A percentile compares a stretch with the other conserved stretches of the same genome.
Evolutionary conservation across 352 stramenopile species (phyloP).

Genomic region (Globisporangium carolinianum): DNA sequence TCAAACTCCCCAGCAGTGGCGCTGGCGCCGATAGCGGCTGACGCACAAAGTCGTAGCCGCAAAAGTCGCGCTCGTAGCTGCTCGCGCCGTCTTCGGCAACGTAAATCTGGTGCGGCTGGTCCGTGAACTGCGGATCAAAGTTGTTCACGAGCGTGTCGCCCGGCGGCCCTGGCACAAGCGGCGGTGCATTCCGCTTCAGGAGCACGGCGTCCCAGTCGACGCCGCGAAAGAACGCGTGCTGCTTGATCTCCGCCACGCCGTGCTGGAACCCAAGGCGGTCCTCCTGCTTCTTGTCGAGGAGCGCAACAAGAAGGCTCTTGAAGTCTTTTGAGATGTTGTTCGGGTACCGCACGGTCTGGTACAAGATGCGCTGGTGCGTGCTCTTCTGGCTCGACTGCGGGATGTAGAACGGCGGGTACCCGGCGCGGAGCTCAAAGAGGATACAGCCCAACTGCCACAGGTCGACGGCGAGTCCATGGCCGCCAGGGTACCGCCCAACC

Average conservation of each 20-base stretch:
- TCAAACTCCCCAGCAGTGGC: not conserved
- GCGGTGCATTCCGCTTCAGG: slow-evolving; percentile 49
- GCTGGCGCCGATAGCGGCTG: slow-evolving; percentile 3
- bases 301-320: slow-evolving; percentile 52
- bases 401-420: slow-evolving; percentile 90
- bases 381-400: slow-evolving; percentile 84
- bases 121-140: slow-evolving; percentile 83
- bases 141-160: slow-evolving; percentile 76
- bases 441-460: slow-evolving; percentile 93
- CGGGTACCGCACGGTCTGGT: slow-evolving; percentile 80
- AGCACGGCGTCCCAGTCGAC: slow-evolving; percentile 75
- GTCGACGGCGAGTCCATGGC: slow-evolving; percentile 87
- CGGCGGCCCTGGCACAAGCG: slow-evolving; percentile 52
- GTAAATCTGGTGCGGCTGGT: slow-evolving; percentile 78
- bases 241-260: slow-evolving; percentile 58
- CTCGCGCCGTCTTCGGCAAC: slow-evolving; percentile 55
- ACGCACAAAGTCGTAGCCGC: slow-evolving; percentile 78
- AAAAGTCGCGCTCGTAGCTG: slow-evolving; percentile 74
- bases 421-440: slow-evolving; percentile 90
- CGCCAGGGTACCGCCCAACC: slow-evolving; percentile 58
- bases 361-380: slow-evolving; percentile 89
- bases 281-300: slow-evolving; percentile 81
- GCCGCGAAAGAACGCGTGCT: slow-evolving; percentile 70
- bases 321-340: slow-evolving; percentile 77
- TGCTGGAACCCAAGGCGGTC: slow-evolving; percentile 58